These are phyloP conservation scores for Aspergillus awamori DNA, from an alignment of 2,329 filamentous ascomycete genomes.

Conservation along the genomic window DNA sequence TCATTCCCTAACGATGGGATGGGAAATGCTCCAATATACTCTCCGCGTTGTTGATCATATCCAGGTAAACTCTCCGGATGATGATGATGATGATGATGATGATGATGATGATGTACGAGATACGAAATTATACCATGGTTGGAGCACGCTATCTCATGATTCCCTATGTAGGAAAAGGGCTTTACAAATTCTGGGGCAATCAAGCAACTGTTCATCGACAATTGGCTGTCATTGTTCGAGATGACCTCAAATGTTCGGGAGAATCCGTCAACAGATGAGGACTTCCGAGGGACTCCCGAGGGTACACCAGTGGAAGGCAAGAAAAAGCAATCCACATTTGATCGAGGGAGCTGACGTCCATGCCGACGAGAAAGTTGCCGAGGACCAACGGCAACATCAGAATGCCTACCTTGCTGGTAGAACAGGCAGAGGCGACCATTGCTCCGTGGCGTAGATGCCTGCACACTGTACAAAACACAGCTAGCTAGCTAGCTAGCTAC, in stretches of 20 bases:
- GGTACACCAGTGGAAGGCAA: neutral
- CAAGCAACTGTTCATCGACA: neutral
- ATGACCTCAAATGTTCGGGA: constrained; percentile 1
- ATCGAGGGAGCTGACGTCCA: neutral
- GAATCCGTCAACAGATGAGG: neutral
- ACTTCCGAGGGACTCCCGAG: neutral
- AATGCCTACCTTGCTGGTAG: neutral
- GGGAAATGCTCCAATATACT: constrained; percentile 2
- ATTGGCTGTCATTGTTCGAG: constrained; percentile 5
- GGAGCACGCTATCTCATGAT: constrained; percentile 7
- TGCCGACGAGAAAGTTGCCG: constrained; percentile 14
- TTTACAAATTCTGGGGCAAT: neutral
- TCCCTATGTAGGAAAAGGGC: neutral
- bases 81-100: too few relatives aligned
- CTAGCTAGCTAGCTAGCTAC: too few relatives aligned
- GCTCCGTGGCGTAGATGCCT: constrained; percentile 2
- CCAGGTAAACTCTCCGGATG: neutral
- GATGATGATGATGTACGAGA: neutral
- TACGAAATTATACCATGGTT: neutral
- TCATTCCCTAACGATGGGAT: neutral
- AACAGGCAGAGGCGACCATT: neutral
- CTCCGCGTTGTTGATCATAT: neutral
- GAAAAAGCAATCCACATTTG: neutral
- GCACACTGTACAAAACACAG: too few relatives aligned
- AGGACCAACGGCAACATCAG: constrained; percentile 9